Base-by-base conservation (phyloP, 139 green algal species). In the Coccomyxa sp. region DNA sequence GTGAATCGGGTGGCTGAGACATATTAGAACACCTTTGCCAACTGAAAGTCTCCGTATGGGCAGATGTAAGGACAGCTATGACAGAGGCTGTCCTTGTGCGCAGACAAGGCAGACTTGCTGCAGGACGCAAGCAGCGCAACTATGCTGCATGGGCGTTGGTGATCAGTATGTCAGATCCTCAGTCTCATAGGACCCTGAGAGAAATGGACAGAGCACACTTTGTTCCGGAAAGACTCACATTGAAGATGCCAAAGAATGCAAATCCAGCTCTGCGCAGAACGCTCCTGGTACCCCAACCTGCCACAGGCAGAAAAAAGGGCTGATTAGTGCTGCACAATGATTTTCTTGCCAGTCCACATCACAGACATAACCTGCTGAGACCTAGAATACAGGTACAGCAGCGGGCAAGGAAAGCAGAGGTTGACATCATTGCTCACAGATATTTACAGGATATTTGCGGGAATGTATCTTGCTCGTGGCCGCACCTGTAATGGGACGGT, bases 171-270 rank as follows among this genome's bases (percentile, higher is more conserved):
- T 22, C 2, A 31, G 50, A 3, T 18, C 50, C 50, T 12, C 22
- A 3, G 50, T 18, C 50, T 64, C 18, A 5, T 64, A 18, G 27
- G 27, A 58, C 22, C 1, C 27, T 64, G 18, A 64, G 44, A 58
- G 27, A 64, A 18, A 64, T 64, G 22, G 50, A 22, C 22, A 22
- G 50, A 64, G 5, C 50, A n/a, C n/a, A n/a, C n/a, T n/a, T n/a
- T n/a, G n/a, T n/a, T n/a, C n/a, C n/a, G n/a, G n/a, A n/a, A n/a
- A n/a, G n/a, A 7, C 50, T 64, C 27, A 22, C 50, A 64, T 92
- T 88, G 12, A 90, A 68, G 34, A 95, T 84, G 6, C 91, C 91
- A 79, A 95, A 95, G 37, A 93, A 76, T 1, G 88, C 81, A 73
- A 91, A 95, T 6, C 83, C 91, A 12, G 83, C 73, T 1, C 91